Evolutionary conservation across 1,284 basidiomycete species (phyloP).

Genomic region (Inonotus hispidus): DNA sequence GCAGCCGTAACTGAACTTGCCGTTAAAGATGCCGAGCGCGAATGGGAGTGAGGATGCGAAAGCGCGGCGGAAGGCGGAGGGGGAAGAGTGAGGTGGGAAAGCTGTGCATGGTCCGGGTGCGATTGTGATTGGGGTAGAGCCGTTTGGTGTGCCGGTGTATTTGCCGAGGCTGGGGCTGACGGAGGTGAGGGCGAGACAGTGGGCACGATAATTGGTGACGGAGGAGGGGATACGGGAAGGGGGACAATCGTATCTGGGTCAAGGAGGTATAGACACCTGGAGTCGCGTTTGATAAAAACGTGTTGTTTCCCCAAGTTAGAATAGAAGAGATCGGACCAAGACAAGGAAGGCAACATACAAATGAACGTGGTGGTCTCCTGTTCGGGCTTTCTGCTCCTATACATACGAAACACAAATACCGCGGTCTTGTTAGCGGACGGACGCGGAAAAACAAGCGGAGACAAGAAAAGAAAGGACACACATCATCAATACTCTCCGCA

Average conservation of each 20-base stretch:
- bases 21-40: not conserved
- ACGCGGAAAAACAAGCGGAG: not conserved
- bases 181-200: not conserved
- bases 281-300: constrained; percentile 8
- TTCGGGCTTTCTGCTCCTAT: constrained; percentile 26
- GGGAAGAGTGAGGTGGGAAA: constrained; percentile 3
- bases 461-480: constrained; percentile 7
- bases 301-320: constrained; percentile 6
- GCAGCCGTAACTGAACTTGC: not conserved
- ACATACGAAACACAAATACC: not conserved
- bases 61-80: constrained; percentile 1
- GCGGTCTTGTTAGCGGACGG: not conserved
- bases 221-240: constrained; percentile 12
- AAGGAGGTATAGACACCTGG: constrained; percentile 25
- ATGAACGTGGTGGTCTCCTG: constrained; percentile 64
- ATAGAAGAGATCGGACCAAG: constrained; percentile 1
- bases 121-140: not conserved
- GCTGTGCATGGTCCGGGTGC: not conserved
- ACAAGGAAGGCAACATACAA: constrained; percentile 47
- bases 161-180: not conserved
- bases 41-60: not conserved
- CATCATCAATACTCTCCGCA: constrained; percentile 17
- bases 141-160: constrained; percentile 1
- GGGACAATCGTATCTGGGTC: constrained; percentile 25
- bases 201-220: constrained; percentile 11